These are phyloP conservation scores for Solanum hybrid DNA, from an alignment of 305 asterid species.

Conservation along the genomic window DNA sequence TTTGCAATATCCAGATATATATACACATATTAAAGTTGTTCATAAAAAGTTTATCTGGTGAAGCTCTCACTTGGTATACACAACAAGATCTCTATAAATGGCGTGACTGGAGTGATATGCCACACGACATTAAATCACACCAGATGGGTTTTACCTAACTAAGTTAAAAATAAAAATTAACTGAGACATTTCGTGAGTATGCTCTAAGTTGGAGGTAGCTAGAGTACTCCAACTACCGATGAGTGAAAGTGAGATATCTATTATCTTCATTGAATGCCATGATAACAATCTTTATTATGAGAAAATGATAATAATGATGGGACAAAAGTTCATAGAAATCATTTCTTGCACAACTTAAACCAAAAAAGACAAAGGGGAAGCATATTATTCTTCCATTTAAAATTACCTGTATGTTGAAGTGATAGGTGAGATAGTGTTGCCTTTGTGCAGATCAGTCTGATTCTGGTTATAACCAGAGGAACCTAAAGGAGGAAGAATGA, in stretches of 20 bases:
- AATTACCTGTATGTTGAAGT: conserved; percentile 61
- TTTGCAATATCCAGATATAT: not conserved
- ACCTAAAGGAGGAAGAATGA: conserved; percentile 75
- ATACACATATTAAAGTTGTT: not conserved
- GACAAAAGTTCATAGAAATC: not conserved
- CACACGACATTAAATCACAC: not conserved
- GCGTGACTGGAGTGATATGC: not conserved
- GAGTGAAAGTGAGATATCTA: not conserved
- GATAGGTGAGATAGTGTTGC: conserved; percentile 52
- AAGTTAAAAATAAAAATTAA: not conserved
- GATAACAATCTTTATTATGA: not conserved
- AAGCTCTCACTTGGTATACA: not conserved
- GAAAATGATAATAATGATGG: not conserved
- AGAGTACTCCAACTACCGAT: not conserved
- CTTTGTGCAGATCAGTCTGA: conserved; percentile 8
- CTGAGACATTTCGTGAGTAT: not conserved
- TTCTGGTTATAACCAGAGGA: conserved; percentile 19
- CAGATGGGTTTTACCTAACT: not conserved
- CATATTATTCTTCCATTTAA: not conserved
- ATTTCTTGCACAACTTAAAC: not conserved
- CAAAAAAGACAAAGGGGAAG: not conserved
- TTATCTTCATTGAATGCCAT: not conserved
- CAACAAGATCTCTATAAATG: not conserved
- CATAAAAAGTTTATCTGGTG: not conserved
- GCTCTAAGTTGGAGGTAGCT: not conserved